Percentiles rank a stretch among this genome's conserved stretches.
These are phyloP conservation scores for Picocystis salinarum DNA, from an alignment of 139 green algal genomes.

Conservation along the genomic window DNA sequence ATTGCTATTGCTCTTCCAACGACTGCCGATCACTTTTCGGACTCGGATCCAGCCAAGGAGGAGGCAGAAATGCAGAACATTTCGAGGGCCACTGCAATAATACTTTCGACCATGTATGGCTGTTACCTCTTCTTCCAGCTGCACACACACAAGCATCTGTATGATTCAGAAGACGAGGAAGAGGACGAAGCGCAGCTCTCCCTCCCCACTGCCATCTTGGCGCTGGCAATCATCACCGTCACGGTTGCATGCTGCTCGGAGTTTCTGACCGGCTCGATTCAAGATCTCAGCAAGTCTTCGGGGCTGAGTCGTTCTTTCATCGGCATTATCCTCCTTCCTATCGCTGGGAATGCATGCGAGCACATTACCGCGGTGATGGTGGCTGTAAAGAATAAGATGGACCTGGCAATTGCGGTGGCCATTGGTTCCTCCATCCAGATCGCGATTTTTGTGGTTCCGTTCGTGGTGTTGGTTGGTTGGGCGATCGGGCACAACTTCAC, in stretches of 20 bases:
- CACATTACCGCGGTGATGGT: constrained; percentile 81
- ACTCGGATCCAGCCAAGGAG: constrained; percentile 2
- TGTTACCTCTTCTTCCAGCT: constrained; percentile 70
- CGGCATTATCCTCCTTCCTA: constrained; percentile 60
- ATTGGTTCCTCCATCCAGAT: constrained; percentile 71
- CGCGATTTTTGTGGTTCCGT: constrained; percentile 61
- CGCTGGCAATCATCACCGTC: constrained; percentile 17
- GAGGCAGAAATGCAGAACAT: constrained; percentile 19
- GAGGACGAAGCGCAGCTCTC: constrained; percentile 38
- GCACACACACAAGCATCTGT: constrained; percentile 40
- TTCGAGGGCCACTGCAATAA: constrained; percentile 32
- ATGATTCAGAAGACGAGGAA: constrained; percentile 11
- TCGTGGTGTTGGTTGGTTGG: constrained; percentile 58
- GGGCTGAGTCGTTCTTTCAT: constrained; percentile 57
- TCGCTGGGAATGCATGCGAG: constrained; percentile 73
- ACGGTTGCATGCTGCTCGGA: constrained; percentile 3
- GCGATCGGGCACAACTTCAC: constrained; percentile 37
- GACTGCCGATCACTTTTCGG: constrained; percentile 17
- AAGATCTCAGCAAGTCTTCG: constrained; percentile 34
- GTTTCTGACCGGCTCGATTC: constrained; percentile 50
- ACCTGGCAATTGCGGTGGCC: constrained; percentile 62
- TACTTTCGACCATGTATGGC: constrained; percentile 32
- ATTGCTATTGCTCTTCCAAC: constrained; percentile 59
- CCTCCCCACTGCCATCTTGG: constrained; percentile 22
- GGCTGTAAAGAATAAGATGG: constrained; percentile 79